Evolutionary conservation across 331 rosid species (phyloP).

Genomic region (Erythrophleum ivorense): DNA sequence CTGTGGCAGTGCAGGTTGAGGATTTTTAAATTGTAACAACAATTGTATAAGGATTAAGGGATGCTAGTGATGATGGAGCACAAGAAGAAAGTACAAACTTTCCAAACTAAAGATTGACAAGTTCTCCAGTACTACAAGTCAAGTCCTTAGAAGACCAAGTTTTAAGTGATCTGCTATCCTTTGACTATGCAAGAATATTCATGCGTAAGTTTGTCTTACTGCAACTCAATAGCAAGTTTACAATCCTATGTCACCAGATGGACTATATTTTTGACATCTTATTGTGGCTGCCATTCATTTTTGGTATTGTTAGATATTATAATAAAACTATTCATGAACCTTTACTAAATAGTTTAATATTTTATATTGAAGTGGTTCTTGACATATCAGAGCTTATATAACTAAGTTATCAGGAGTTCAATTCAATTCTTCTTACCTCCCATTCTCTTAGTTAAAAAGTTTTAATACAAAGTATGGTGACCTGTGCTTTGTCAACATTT

Average conservation of each 20-base stretch:
- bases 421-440: not conserved
- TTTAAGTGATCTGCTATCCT: not conserved
- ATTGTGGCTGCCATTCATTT: not conserved
- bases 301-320: not conserved
- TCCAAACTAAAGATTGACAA: not conserved
- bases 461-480: not conserved
- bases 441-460: not conserved
- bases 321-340: not conserved
- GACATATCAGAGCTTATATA: not conserved
- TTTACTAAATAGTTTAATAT: not conserved
- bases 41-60: not conserved
- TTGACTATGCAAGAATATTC: conserved; percentile 7
- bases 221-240: not conserved
- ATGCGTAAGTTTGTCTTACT: not conserved
- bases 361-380: not conserved
- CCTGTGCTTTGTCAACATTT: not conserved
- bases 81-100: conserved; percentile 13
- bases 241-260: not conserved
- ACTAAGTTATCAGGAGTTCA: not conserved
- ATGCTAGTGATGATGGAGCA: conserved; percentile 18
- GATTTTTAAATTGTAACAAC: not conserved
- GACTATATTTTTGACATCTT: not conserved
- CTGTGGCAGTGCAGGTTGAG: conserved; percentile 49
- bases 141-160: not conserved
- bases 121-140: not conserved